Base-by-base conservation (phyloP, 2,329 filamentous ascomycete genomes). In the Leptosphaerulina australis region DNA sequence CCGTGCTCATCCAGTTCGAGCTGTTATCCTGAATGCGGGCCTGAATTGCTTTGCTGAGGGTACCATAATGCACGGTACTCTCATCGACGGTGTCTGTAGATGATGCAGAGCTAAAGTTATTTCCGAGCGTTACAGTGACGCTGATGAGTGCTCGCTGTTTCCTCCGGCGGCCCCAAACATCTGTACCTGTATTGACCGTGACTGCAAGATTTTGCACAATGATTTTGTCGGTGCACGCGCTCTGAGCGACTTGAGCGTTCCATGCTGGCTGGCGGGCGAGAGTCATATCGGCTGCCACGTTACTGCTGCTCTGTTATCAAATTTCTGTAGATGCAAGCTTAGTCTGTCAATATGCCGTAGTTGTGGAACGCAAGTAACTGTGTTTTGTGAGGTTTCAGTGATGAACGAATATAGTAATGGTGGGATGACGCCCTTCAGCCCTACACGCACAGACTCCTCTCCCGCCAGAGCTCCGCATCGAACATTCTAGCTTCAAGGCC, bases 21-120 rank as follows among this genome's bases (percentile, higher is more conserved):
- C 38, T 38, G 7, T 47, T 33, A 2, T 69, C 54, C 35, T 73
- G 69, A 20, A 86, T 65, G 10, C 74, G 75, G 18, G 71, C 69
- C 24, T 87, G 73, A 11, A 91, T 77, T 0, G 78, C 77, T 73
- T 91, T 90, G 74, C 84, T 86, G 11, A 91, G 77, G 8, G 76
- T 79, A 2, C 88, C 88, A 64, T 92, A 92, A 74, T 92, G 87
- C 18, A 91, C 83, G 2, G 88, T 91, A 66, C 88, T 88, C n/a
- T 73, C 71, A 35, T 83, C 81, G 25, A 92, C 80, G 7, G 74
- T 74, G 72, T 92, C 88, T 4, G 71, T 70, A 1, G 77, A 63
- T 0, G 85, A 83, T 1, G 86, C 83, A 0, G 79, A 76, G 37
- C 74, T 75, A 64, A 91, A 90, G 0, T 79, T 70, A 6, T 74